A percentile compares a stretch with the other conserved stretches of the same genome.
Conservation (phyloP, 139 green algal genomes). For the Tetradesmus obliquus region DNA sequence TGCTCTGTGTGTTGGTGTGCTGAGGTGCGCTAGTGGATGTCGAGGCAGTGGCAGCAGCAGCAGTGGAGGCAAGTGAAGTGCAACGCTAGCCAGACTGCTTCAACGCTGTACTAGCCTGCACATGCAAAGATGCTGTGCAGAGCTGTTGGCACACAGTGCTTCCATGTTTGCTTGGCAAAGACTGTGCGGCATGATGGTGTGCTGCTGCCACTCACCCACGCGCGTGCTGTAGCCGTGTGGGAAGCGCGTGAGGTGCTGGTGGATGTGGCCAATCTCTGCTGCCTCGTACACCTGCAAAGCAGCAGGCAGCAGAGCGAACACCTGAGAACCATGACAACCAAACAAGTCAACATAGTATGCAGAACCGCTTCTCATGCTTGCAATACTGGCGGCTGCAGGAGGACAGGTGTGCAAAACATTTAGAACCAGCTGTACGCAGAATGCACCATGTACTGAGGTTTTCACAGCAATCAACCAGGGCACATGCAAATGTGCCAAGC, state of each 20-base stretch:
- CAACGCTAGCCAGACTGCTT: too few relatives aligned
- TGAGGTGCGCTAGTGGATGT: too few relatives aligned
- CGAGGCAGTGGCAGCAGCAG: too few relatives aligned
- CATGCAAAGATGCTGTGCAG: too few relatives aligned
- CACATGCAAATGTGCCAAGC: not conserved
- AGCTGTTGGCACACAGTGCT: too few relatives aligned
- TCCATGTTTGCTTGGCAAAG: too few relatives aligned
- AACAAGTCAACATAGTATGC: slow-evolving; percentile 64
- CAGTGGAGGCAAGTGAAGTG: too few relatives aligned
- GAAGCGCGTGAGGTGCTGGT: slow-evolving; percentile 72
- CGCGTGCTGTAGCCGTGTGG: slow-evolving; percentile 81
- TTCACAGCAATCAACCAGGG: not conserved
- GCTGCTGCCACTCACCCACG: slow-evolving; percentile 79
- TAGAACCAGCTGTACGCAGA: not conserved
- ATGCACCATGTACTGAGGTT: too few relatives aligned
- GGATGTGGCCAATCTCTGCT: slow-evolving; percentile 77
- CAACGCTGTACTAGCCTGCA: too few relatives aligned
- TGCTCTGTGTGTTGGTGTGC: too few relatives aligned
- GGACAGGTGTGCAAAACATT: not conserved
- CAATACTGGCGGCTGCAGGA: not conserved
- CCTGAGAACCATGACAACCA: slow-evolving; percentile 38
- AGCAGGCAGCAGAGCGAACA: slow-evolving; percentile 20
- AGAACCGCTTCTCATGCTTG: slow-evolving; percentile 26
- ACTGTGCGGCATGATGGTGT: not conserved
- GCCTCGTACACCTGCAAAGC: slow-evolving; percentile 65